Evolutionary conservation across 2,329 filamentous ascomycete genomes (phyloP).

Genomic region (Nigrograna mackinnonii): DNA sequence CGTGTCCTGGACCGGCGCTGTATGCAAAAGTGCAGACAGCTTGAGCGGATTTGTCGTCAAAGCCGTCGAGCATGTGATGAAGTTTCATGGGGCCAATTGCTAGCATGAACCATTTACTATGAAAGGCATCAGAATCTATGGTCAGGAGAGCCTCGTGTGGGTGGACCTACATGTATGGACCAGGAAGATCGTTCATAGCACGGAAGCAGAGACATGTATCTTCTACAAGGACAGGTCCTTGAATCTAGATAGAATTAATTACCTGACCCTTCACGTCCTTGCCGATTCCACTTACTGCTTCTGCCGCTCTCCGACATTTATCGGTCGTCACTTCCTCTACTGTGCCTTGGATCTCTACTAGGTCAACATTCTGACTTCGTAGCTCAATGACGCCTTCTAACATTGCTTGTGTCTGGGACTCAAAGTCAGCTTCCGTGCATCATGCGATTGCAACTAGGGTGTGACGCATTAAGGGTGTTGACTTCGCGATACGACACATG

Average conservation of each 20-base stretch:
- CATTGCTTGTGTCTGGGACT: no score
- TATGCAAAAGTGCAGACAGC: conserved; percentile 97
- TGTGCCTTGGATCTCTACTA: conserved; percentile 88
- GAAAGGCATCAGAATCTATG: no score
- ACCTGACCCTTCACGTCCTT: background rate
- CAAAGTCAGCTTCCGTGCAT: no score
- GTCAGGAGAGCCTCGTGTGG: no score
- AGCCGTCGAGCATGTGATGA: conserved; percentile 87
- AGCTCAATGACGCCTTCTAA: conserved; percentile 73
- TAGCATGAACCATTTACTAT: conserved; percentile 93
- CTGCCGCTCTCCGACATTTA: conserved; percentile 83
- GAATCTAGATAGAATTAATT: conserved; percentile 58
- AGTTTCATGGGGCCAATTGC: conserved; percentile 81
- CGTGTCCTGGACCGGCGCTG: conserved; percentile 79
- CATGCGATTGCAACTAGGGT: no score
- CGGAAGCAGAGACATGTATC: conserved; percentile 95
- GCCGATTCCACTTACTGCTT: conserved; percentile 59
- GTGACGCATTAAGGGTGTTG: no score
- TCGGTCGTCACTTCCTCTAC: conserved; percentile 89
- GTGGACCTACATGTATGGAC: conserved; percentile 90
- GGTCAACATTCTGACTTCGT: conserved; percentile 73
- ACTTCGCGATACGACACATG: no score
- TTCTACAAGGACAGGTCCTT: conserved; percentile 90
- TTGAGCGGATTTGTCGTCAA: conserved; percentile 87
- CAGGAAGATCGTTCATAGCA: conserved; percentile 86